Evolutionary conservation across 2,329 filamentous ascomycete species (phyloP), one percentile per base, ranked within the genome.

Genomic region (Dactylellina leptospora): DNA sequence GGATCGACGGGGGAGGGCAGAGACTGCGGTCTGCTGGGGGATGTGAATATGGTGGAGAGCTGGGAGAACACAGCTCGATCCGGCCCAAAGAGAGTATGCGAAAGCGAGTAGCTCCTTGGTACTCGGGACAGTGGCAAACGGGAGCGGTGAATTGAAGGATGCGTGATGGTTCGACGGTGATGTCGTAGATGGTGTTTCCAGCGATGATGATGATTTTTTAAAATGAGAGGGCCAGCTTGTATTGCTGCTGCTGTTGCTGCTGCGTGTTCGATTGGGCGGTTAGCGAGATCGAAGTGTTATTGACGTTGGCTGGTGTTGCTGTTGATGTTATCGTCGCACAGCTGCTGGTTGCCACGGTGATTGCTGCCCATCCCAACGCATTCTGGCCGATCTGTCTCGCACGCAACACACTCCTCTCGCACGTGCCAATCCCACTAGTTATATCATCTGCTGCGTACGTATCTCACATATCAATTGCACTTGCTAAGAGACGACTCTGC

Each of bases 281-380:
- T 30, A 20, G 22, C 30, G 23, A 33, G 25, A 42, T 45, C 40
- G 27, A 23, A 44, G 28, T 66, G 47, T 50, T 56, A 44, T 58
- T 50, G 33, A 33, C 4, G 23, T 18, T 20, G 45, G 54, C 54
- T 53, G 16, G 33, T 58, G 56, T 62, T 63, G 50, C 55, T 62
- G 56, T 62, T 71, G 56, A 63, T 36, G 56, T 71, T 55, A 20
- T 22, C 54, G 20, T 2, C 30, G 42, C 40, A 38, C 58, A 16
- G 13, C 30, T 1, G 40, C 40, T 18, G 9, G 9, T 71, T 71
- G 63, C 63, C 63, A 59, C 54, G 63, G 63, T 69, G 63, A 69
- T 60, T 27, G 3, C 33, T 40, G 33, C 30, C 53, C 13, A 33
- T 59, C 28, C 27, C 47, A 45, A 18, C 40, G 13, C 30, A 6